These are phyloP conservation scores for Nakazawaea wickerhamii DNA, from an alignment of 805 yeast genomes.

Conservation along the genomic window DNA sequence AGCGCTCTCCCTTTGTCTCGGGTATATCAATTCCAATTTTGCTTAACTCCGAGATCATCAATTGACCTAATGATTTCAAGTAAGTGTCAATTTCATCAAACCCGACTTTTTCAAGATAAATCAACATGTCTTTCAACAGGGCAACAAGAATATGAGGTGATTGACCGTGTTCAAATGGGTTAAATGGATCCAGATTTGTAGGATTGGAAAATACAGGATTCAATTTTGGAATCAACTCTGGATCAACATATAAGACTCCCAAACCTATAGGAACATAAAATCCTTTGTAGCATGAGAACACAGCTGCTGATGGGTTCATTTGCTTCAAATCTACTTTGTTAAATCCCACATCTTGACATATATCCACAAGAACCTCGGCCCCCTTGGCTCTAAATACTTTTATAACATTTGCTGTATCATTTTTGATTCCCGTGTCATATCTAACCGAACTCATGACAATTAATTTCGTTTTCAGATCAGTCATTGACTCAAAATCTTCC, in stretches of 20 bases:
- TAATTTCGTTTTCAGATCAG: constrained; percentile 3
- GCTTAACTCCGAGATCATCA: neutral
- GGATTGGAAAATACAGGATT: constrained; percentile 19
- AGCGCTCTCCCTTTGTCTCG: neutral
- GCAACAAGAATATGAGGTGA: constrained; percentile 13
- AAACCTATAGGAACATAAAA: constrained; percentile 18
- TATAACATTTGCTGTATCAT: constrained; percentile 9
- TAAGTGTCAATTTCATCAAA: constrained; percentile 3
- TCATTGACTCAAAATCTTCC: neutral
- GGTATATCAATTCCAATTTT: constrained; percentile 1
- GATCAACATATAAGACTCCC: constrained; percentile 7
- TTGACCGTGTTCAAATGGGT: no score
- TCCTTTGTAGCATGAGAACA: constrained; percentile 8
- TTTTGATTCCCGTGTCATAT: constrained; percentile 11
- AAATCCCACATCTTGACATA: constrained; percentile 14
- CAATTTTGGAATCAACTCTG: neutral
- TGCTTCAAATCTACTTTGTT: constrained; percentile 9
- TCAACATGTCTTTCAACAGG: neutral
- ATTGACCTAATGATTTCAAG: neutral
- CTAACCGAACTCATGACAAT: constrained; percentile 5
- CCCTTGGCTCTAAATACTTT: constrained; percentile 8
- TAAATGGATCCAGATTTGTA: no score
- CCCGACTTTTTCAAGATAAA: neutral
- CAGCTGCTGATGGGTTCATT: constrained; percentile 7
- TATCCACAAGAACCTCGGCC: constrained; percentile 12